Percentiles rank a stretch among this genome's conserved stretches.
Conservation (phyloP, 768 basidiomycete genomes). For the Amanita rubescens region DNA sequence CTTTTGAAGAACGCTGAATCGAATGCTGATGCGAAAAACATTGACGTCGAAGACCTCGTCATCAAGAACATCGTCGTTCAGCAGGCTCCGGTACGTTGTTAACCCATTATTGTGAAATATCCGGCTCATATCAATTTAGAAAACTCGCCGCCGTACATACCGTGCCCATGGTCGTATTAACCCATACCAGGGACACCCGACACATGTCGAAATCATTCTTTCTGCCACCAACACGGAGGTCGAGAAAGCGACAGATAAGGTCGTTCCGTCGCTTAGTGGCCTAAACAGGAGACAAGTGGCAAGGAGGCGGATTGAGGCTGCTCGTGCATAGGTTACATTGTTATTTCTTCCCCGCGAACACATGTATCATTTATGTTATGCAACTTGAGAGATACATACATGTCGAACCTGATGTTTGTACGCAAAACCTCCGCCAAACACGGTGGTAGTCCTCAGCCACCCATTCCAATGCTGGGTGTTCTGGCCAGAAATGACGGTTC, state of each 20-base stretch:
- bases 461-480: slow-evolving; percentile 3
- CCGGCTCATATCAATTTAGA: slow-evolving; percentile 37
- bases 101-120: neutral
- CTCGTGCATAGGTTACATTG: slow-evolving; percentile 21
- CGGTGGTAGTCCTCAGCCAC: neutral
- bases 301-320: slow-evolving; percentile 82
- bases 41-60: slow-evolving; percentile 84
- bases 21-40: slow-evolving; percentile 96
- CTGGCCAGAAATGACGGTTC: slow-evolving; percentile 1
- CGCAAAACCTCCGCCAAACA: slow-evolving; percentile 1
- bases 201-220: slow-evolving; percentile 94
- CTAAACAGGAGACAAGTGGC: slow-evolving; percentile 84
- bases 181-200: slow-evolving; percentile 97
- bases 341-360: neutral
- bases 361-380: neutral
- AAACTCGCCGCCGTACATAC: slow-evolving; percentile 99
- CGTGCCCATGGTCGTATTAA: slow-evolving; percentile 97
- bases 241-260: slow-evolving; percentile 86
- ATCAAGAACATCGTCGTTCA: slow-evolving; percentile 98
- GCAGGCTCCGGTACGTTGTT: slow-evolving; percentile 84
- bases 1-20: slow-evolving; percentile 98
- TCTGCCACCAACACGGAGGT: slow-evolving; percentile 73
- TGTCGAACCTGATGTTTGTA: slow-evolving; percentile 1
- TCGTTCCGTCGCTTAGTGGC: slow-evolving; percentile 47
- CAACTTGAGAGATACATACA: neutral